phyloP scores from a whole-genome alignment of 2,329 filamentous ascomycete species.

The Sporothrix pallida region DNA sequence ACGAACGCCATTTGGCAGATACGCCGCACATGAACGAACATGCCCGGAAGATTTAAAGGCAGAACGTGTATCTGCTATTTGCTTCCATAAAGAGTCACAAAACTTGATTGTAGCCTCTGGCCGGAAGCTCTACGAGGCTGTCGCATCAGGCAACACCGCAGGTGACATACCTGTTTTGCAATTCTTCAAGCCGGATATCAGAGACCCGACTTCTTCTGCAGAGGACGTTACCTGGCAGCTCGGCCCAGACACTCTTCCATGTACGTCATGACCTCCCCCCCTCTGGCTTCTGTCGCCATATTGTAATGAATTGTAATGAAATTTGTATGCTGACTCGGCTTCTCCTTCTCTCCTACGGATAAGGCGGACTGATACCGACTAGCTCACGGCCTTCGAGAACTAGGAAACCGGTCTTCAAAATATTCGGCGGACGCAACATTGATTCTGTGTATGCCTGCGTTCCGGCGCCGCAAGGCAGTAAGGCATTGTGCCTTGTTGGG shows the following conservation, averaged over 20 bases:
- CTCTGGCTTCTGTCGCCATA: too few species aligned
- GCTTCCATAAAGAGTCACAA: conserved; percentile 52
- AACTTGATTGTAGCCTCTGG: conserved; percentile 52
- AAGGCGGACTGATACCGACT: neutral
- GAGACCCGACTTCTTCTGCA: conserved; percentile 41
- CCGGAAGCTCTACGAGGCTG: neutral
- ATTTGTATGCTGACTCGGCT: neutral
- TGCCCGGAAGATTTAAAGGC: conserved; percentile 18
- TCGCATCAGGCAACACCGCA: neutral
- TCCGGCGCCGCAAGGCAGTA: conserved; percentile 49
- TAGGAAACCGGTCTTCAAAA: neutral
- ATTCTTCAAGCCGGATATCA: conserved; percentile 25
- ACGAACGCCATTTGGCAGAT: neutral
- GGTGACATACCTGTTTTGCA: conserved; percentile 35
- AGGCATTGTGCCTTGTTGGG: conserved; percentile 54
- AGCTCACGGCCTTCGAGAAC: neutral
- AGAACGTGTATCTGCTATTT: conserved; percentile 54
- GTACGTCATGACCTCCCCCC: neutral
- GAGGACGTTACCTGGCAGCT: conserved; percentile 29
- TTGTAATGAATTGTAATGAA: too few species aligned
- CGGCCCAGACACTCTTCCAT: conserved; percentile 9
- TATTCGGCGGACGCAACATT: neutral
- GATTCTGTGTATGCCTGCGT: conserved; percentile 50
- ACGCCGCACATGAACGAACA: neutral
- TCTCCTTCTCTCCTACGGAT: neutral